These are phyloP conservation scores for Amaranthus cruentus DNA, from an alignment of 148 eudicot genomes.

Conservation along the genomic window DNA sequence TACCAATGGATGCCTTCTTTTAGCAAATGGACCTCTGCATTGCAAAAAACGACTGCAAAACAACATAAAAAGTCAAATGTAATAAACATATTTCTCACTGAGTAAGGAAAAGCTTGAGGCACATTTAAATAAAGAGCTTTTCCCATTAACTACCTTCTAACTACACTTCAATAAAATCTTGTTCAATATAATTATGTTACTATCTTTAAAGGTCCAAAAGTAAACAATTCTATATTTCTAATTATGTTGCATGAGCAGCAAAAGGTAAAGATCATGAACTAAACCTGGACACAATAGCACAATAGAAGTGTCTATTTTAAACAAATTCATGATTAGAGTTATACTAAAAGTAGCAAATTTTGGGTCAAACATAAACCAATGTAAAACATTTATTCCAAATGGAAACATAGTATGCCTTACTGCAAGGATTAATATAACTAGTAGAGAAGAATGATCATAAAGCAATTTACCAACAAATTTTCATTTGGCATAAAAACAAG, in stretches of 20 bases:
- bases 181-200: too few relatives aligned
- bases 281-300: neutral
- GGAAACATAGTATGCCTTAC: neutral
- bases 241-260: neutral
- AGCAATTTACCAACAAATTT: too few relatives aligned
- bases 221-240: neutral
- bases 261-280: neutral
- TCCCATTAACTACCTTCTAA: too few relatives aligned
- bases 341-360: neutral
- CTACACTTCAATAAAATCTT: too few relatives aligned
- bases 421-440: neutral
- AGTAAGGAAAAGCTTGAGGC: neutral
- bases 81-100: neutral
- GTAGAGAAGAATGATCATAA: too few relatives aligned
- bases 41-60: slow-evolving; percentile 87
- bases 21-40: slow-evolving; percentile 97
- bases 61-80: slow-evolving; percentile 2
- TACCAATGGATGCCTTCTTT: slow-evolving; percentile 91
- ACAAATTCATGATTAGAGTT: neutral
- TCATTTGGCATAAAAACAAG: too few relatives aligned
- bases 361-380: neutral
- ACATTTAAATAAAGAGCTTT: too few relatives aligned
- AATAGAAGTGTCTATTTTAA: neutral
- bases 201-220: too few relatives aligned
- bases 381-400: neutral